Base-by-base conservation (phyloP, 2,329 filamentous ascomycete species). In the Stachybotrys chlorohalonatus region DNA sequence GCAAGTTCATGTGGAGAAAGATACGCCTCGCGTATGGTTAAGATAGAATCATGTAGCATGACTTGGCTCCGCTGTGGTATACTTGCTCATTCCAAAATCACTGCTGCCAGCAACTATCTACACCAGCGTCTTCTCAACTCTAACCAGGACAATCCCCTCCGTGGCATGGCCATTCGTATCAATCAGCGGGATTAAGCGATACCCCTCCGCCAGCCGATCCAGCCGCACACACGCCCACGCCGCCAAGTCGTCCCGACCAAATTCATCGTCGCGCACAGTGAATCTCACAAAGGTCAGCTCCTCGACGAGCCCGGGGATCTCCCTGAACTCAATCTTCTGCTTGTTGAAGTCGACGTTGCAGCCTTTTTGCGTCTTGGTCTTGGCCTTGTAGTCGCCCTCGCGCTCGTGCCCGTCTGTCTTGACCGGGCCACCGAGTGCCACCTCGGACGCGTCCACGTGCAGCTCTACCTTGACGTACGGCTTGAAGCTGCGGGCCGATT, bases 201-300 rank as follows among this genome's bases (percentile, higher is more conserved):
- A 88, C 1, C 94, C 93, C 39, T 80, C 74, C 57, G 83, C 83
- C 56, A 96, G 70, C 7, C 91, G 81, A 70, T 96, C 91, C 24
- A 97, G 80, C 46, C 91, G 81, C 62, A 95, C 85, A 65, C 91
- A 96, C 1, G 89, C 85, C 94, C 94, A 97, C 3, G 87, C 90
- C 11, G 90, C 86, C 55, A 96, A 70, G 56, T 87, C 81, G 64
- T 97, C 91, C 58, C 81, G 80, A 5, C 86, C 84, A 60, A 92
- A 82, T 69, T 93, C 87, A 61, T 95, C 87, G 67, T 97, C 90
- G 69, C 91, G 87, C 60, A 97, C 78, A 63, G 95, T 90, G 75
- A 97, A 89, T 63, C 87, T 79, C 53, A 90, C 76, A 73, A 91
- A 92, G 32, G 84, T 83, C 57, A 92, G 74, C 64, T 87, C 82